A percentile compares a stretch with the other conserved stretches of the same genome.
phyloP scores from a whole-genome alignment of 352 stramenopile species.

The Phytophthora syringae region DNA sequence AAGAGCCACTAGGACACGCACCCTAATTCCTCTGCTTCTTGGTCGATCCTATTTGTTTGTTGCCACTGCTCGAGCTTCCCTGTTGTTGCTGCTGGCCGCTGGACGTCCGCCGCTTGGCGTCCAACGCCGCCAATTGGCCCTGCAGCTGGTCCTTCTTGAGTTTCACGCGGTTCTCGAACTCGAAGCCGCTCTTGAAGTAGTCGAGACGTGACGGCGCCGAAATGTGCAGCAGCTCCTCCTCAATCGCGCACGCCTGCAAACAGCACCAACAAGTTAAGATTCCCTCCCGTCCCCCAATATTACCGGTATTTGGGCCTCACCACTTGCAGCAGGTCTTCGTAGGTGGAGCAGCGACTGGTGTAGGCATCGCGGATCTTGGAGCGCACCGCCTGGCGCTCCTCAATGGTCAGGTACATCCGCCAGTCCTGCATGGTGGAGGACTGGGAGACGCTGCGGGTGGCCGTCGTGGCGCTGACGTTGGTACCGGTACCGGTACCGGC shows the following conservation, averaged over 20 bases:
- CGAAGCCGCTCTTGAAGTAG: conserved; percentile 92
- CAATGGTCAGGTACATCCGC: conserved; percentile 91
- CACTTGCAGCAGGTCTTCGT: conserved; percentile 91
- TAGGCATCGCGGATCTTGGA: conserved; percentile 90
- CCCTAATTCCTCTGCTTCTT: conserved; percentile 73
- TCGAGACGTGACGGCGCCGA: conserved; percentile 87
- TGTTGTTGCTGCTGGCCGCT: conserved; percentile 39
- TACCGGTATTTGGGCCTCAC: conserved; percentile 37
- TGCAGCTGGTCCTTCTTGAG: conserved; percentile 91
- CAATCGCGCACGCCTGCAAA: conserved; percentile 81
- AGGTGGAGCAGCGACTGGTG: conserved; percentile 82
- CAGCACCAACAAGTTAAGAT: conserved; percentile 13
- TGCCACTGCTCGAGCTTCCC: conserved; percentile 33
- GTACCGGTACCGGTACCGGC: conserved; percentile 22
- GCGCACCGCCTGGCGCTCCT: conserved; percentile 87
- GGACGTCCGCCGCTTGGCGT: conserved; percentile 74
- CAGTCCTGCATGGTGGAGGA: conserved; percentile 85
- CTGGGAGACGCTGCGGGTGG: conserved; percentile 67
- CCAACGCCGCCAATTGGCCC: conserved; percentile 79
- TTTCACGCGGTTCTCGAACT: conserved; percentile 92
- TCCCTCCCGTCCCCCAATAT: too few species aligned
- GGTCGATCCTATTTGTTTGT: conserved; percentile 53
- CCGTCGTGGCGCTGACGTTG: conserved; percentile 36
- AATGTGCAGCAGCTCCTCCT: conserved; percentile 91
- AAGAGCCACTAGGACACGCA: conserved; percentile 12